phyloP scores from a whole-genome alignment of 768 basidiomycete species.

The Mrakia blollopis region DNA sequence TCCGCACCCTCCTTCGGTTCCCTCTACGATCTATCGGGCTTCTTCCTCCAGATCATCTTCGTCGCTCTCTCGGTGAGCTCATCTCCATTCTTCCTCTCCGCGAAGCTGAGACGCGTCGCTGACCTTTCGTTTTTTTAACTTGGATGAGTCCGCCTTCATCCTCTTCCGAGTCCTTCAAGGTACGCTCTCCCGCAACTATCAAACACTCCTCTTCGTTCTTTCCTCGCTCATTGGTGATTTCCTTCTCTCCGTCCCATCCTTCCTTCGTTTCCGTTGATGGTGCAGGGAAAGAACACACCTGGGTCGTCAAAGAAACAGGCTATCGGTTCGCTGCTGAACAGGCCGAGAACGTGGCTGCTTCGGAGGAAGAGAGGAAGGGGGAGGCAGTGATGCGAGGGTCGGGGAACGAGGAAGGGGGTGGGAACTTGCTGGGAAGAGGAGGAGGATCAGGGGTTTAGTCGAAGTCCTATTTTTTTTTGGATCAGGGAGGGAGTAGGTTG shows the following conservation, averaged over 20 bases:
- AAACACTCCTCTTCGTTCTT: too few relatives aligned
- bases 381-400: too few relatives aligned
- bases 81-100: not conserved
- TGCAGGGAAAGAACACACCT: not conserved
- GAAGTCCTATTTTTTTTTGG: too few relatives aligned
- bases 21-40: not conserved
- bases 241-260: too few relatives aligned
- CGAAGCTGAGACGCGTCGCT: not conserved
- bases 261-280: too few relatives aligned
- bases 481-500: too few relatives aligned
- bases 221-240: too few relatives aligned
- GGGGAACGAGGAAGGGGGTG: too few relatives aligned
- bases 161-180: constrained; percentile 8
- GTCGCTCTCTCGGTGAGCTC: not conserved
- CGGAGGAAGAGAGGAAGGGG: not conserved
- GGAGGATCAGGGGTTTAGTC: too few relatives aligned
- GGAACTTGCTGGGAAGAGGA: too few relatives aligned
- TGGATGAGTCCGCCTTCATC: not conserved
- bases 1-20: not conserved
- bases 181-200: too few relatives aligned
- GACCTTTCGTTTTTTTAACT: not conserved
- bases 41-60: not conserved
- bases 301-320: not conserved
- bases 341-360: not conserved
- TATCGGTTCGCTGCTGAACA: not conserved